Base-by-base conservation (phyloP, 73 alveolate species). In the Blepharisma stoltei region DNA sequence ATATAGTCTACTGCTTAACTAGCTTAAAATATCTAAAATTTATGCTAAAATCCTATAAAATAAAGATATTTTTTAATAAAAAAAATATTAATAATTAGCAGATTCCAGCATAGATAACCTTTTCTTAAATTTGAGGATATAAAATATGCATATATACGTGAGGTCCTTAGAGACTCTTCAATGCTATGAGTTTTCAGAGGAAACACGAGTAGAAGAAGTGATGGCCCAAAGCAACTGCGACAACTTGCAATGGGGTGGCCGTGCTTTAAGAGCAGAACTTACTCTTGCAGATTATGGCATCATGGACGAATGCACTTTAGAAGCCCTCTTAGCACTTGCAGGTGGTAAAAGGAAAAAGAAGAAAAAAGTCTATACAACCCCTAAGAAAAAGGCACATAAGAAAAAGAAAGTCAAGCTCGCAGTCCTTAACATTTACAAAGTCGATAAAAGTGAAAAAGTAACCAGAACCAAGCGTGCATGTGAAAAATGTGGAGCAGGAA, bases 281-380 rank as follows among this genome's bases (percentile, higher is more conserved):
- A 52, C 67, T 52, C 23, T 52, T 20, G 67, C 32, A 52, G 67
- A 52, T 52, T 52, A 52, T 52, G 23, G 23, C 67, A 52, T 52
- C 8, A 8, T 67, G 78, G 54, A 27, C 38, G 95, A 88, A 71
- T 43, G 87, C 14, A 81, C 92, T 78, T 68, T 88, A 45, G 76
- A 83, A 78, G 54, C 81, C 80, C 81, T 82, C 14, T 70, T 82
- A 54, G 76, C 89, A 60, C 91, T 91, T 44, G 67, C 49, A 54
- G 97, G 97, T 21, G 97, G 97, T 75, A 89, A 86, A 78, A 92
- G 89, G 89, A 89, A 89, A 86, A 84, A 87, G 85, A 92, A 92
- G 94, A 88, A 86, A 89, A 92, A 89, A 88, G 86, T 81, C 49
- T 85, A 83, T 89, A 80, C 89, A 68, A 89, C 76, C 54, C 94